Evolutionary conservation across 139 green algal species (phyloP), one percentile per base, ranked within the genome.

Genomic region (Axilococcus clingmanii): DNA sequence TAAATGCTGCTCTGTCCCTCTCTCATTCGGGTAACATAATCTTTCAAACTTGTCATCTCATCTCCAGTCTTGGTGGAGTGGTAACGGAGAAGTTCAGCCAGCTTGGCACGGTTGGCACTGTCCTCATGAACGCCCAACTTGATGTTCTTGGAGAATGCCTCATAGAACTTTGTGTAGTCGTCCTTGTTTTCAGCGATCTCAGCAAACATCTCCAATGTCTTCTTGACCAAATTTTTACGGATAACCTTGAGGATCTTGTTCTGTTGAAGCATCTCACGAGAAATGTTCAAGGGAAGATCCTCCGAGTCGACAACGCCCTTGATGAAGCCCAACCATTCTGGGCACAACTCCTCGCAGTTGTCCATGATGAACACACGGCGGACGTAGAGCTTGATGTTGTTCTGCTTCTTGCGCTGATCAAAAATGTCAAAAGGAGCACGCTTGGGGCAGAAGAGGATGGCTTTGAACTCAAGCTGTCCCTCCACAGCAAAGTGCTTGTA

Each of bases 191-290:
- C 93, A 1, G 87, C 79, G 27, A 99, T 83, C 76, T 97, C 90
- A 44, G 51, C 48, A 38, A 74, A 74, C 65, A 74, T 61, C 58
- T 74, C 65, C 16, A 74, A 59, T 37, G 59, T 94, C 89, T 99
- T 99, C 84, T 99, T 99, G 35, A 98, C 84, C 29, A 99, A 88
- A 80, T 99, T 99, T 87, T 99, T 99, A 55, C 81, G 79, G 76
- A 99, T 98, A 45, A 98, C 81, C 86, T 99, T 99, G 19, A 99
- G 79, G 59, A 99, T 99, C 83, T 98, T 99, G 85, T 99, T 99
- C 76, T 99, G 93, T 79, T 99, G 93, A 55, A 99, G 83, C 74
- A 82, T 98, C 79, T 99, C 93, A 57, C 93, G 90, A 2, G 88
- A 97, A 62, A 99, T 99, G 86, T 99, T 99, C 20, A 99, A 79